Percentiles rank a stretch among this genome's conserved stretches.
These are phyloP conservation scores for Mikania micrantha DNA, from an alignment of 129 eudicot species.

Conservation along the genomic window DNA sequence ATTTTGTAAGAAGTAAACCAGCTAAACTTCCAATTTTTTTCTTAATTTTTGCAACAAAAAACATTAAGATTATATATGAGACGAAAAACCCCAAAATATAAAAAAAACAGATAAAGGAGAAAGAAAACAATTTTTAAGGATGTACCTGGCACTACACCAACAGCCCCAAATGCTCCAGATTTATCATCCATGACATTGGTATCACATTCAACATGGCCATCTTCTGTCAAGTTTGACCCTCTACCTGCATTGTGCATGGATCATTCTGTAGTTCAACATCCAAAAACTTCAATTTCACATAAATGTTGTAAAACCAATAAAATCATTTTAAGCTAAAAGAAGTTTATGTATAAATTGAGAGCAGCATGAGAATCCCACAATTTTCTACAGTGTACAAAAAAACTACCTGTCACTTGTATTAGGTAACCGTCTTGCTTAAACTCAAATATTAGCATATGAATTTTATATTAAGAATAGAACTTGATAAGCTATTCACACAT, in stretches of 20 bases:
- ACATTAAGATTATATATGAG: slow-evolving; percentile 28
- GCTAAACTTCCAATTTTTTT: too few relatives aligned
- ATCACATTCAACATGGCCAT: slow-evolving; percentile 94
- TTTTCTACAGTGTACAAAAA: too few relatives aligned
- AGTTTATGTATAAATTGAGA: neutral
- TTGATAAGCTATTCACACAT: neutral
- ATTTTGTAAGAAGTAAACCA: too few relatives aligned
- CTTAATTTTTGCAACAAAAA: too few relatives aligned
- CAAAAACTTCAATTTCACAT: neutral
- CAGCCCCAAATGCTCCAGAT: slow-evolving; percentile 88
- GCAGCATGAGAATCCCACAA: neutral
- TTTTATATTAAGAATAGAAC: neutral
- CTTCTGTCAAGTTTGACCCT: slow-evolving; percentile 92
- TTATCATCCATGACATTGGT: slow-evolving; percentile 89
- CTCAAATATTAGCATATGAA: neutral
- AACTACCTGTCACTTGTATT: too few relatives aligned
- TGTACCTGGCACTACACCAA: slow-evolving; percentile 95
- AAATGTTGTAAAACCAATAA: neutral
- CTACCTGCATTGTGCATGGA: slow-evolving; percentile 91
- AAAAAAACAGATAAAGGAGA: neutral
- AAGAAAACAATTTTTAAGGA: neutral
- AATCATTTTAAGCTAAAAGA: neutral
- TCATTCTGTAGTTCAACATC: slow-evolving; percentile 53
- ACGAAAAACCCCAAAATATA: slow-evolving; percentile 3
- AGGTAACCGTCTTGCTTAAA: too few relatives aligned